Percentiles rank a stretch among this genome's conserved stretches.
phyloP scores from a whole-genome alignment of 345 rosid species.

The Cochlearia excelsa region DNA sequence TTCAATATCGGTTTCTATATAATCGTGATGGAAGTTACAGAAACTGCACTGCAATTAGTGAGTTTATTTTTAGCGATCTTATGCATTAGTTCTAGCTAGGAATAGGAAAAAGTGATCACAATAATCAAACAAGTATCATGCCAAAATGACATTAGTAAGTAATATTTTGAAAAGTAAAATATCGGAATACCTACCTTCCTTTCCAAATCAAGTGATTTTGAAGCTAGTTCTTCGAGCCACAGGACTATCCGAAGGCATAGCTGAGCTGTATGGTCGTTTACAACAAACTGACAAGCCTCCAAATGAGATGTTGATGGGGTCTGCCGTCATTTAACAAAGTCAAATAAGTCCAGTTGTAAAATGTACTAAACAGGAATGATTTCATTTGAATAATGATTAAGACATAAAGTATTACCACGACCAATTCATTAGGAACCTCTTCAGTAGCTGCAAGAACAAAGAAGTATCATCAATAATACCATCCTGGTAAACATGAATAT shows the following conservation, averaged over 20 bases:
- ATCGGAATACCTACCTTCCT: slow-evolving; percentile 58
- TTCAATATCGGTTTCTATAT: slow-evolving; percentile 13
- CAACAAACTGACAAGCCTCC: slow-evolving; percentile 89
- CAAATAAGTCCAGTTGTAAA: slow-evolving; percentile 18
- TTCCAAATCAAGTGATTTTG: slow-evolving; percentile 91
- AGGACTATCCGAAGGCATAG: slow-evolving; percentile 89
- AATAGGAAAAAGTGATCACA: slow-evolving; percentile 15
- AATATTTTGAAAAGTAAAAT: slow-evolving; percentile 6
- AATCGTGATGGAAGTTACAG: slow-evolving; percentile 2
- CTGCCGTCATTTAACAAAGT: slow-evolving; percentile 40
- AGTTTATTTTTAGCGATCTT: slow-evolving; percentile 10
- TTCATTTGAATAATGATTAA: slow-evolving; percentile 9
- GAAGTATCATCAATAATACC: slow-evolving; percentile 12
- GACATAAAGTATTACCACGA: slow-evolving; percentile 47
- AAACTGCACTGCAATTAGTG: slow-evolving; percentile 6
- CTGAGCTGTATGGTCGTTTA: slow-evolving; percentile 84
- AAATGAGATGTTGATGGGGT: slow-evolving; percentile 87
- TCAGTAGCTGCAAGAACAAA: slow-evolving; percentile 67
- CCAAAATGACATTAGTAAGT: slow-evolving; percentile 11
- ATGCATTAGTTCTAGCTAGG: slow-evolving; percentile 23
- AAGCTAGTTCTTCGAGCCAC: slow-evolving; percentile 95
- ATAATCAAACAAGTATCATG: slow-evolving; percentile 16
- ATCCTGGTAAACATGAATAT: slow-evolving; percentile 21
- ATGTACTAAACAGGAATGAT: slow-evolving; percentile 7
- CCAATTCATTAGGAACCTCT: slow-evolving; percentile 60